A percentile compares a stretch with the other conserved stretches of the same genome.
These are phyloP conservation scores for Vitis hybrid DNA, from an alignment of 177 flowering plant genomes.

Conservation along the genomic window DNA sequence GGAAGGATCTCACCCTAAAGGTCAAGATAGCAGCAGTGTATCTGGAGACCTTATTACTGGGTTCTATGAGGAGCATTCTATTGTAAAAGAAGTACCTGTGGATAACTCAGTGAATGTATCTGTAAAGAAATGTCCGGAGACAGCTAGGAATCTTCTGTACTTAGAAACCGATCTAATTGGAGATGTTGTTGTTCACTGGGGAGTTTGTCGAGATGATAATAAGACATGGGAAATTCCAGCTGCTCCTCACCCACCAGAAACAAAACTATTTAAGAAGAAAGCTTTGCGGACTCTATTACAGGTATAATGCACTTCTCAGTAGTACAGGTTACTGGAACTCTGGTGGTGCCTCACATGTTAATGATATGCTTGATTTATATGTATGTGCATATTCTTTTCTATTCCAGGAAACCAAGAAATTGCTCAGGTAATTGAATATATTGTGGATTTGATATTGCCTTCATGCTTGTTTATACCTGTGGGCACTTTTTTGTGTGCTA, in stretches of 20 bases:
- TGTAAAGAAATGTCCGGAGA: constrained; percentile 53
- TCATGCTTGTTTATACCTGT: no score
- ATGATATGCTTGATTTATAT: not conserved
- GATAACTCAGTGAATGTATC: constrained; percentile 50
- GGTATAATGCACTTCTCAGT: constrained; percentile 35
- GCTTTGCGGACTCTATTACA: constrained; percentile 79
- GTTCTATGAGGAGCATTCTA: constrained; percentile 66
- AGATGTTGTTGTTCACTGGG: constrained; percentile 91
- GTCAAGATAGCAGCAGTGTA: constrained; percentile 28
- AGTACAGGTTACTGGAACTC: not conserved
- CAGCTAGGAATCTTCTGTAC: constrained; percentile 47
- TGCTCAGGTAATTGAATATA: not conserved
- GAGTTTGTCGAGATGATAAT: constrained; percentile 62
- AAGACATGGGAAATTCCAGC: constrained; percentile 85
- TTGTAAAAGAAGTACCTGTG: constrained; percentile 51
- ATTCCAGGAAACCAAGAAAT: not conserved
- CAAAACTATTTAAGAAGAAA: constrained; percentile 64
- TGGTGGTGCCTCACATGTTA: not conserved
- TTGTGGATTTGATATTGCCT: not conserved
- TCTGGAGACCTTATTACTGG: constrained; percentile 44
- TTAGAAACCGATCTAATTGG: constrained; percentile 85
- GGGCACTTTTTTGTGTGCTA: no score
- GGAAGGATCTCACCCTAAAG: constrained; percentile 33
- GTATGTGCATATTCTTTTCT: not conserved
- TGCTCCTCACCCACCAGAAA: constrained; percentile 66